Evolutionary conservation across 305 asterid genomes (phyloP).

Genomic region (Coffea humblotiana): DNA sequence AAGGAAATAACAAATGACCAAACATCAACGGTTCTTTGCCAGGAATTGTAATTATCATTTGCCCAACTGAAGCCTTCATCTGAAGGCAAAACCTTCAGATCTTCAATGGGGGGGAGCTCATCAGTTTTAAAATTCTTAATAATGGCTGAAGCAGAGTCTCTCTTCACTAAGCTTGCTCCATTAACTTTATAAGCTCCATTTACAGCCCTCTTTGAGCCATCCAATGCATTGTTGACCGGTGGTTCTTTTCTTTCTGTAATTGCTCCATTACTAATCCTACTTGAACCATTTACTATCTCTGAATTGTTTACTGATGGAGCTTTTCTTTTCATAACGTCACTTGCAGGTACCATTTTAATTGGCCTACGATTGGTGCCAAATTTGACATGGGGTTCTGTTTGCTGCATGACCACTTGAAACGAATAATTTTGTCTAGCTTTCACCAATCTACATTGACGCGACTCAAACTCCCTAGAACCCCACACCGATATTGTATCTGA

Average conservation of each 20-base stretch:
- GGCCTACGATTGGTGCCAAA: slow-evolving; percentile 62
- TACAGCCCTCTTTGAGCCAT: slow-evolving; percentile 36
- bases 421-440: slow-evolving; percentile 23
- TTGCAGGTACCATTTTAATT: slow-evolving; percentile 66
- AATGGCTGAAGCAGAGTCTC: slow-evolving; percentile 35
- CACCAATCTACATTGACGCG: slow-evolving; percentile 21
- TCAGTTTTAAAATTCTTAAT: slow-evolving; percentile 24
- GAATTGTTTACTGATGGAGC: slow-evolving; percentile 26
- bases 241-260: slow-evolving; percentile 27
- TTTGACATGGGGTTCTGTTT: slow-evolving; percentile 47
- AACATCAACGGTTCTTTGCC: slow-evolving; percentile 81
- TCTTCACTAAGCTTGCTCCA: slow-evolving; percentile 55
- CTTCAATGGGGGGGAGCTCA: slow-evolving; percentile 69
- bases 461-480: slow-evolving; percentile 31
- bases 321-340: slow-evolving; percentile 45
- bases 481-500: slow-evolving; percentile 37
- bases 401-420: slow-evolving; percentile 50
- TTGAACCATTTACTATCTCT: slow-evolving; percentile 44
- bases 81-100: slow-evolving; percentile 68
- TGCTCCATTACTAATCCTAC: slow-evolving; percentile 18
- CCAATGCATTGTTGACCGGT: slow-evolving; percentile 28
- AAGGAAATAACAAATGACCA: slow-evolving; percentile 91
- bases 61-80: slow-evolving; percentile 99
- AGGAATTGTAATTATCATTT: slow-evolving; percentile 75
- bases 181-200: slow-evolving; percentile 23